phyloP scores from a whole-genome alignment of 495 filamentous ascomycete genomes.

The Tuber umbilicatum region DNA sequence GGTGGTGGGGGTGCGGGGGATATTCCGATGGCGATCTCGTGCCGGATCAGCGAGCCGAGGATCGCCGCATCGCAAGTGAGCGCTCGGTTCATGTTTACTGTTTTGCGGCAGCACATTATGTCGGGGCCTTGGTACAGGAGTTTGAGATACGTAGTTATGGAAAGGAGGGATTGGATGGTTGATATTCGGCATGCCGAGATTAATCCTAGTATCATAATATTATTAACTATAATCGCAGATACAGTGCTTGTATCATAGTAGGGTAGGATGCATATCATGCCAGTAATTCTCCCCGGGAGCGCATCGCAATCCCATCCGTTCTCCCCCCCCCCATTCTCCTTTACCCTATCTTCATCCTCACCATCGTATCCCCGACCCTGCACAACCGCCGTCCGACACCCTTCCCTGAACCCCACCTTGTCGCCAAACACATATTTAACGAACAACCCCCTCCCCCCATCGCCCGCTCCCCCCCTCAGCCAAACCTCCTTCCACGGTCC shows the following conservation, averaged over 20 bases:
- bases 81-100: background rate
- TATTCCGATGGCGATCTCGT: constrained; percentile 13
- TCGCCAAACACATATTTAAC: constrained; percentile 16
- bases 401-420: constrained; percentile 3
- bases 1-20: constrained; percentile 14
- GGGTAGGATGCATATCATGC: background rate
- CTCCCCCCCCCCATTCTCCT: background rate
- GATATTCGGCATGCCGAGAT: background rate
- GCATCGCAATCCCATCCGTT: constrained; percentile 1
- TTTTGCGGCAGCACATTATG: background rate
- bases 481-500: constrained; percentile 29
- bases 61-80: constrained; percentile 20
- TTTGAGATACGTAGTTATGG: background rate
- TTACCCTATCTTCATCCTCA: no score
- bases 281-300: constrained; percentile 7
- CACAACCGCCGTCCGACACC: constrained; percentile 6
- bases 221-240: background rate
- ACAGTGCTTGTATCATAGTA: no score
- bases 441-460: constrained; percentile 4
- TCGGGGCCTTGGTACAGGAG: constrained; percentile 8
- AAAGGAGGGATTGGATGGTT: constrained; percentile 6
- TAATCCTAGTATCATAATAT: background rate
- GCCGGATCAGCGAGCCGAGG: constrained; percentile 18
- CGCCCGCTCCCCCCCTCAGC: background rate
- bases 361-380: background rate